phyloP scores from a whole-genome alignment of 1,284 basidiomycete genomes.

The Anthracocystis panici-leucophaei region DNA sequence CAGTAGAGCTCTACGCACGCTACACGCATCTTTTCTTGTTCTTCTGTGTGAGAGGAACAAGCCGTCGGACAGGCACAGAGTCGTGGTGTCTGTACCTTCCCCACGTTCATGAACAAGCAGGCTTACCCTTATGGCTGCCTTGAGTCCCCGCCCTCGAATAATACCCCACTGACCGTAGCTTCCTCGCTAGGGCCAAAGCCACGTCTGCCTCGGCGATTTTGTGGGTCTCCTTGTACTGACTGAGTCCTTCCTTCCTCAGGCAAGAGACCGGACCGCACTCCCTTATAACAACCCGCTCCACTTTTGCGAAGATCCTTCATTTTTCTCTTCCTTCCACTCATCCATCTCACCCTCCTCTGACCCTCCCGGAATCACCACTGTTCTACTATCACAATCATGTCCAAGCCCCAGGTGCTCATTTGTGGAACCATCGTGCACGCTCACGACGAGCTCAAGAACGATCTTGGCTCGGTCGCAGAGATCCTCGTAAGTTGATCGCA shows the following conservation, averaged over 20 bases:
- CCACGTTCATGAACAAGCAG: too few species aligned
- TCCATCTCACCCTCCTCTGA: neutral
- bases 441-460: conserved; percentile 54
- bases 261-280: conserved; percentile 1
- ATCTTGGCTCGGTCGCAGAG: conserved; percentile 46
- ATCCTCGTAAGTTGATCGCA: conserved; percentile 61
- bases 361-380: neutral
- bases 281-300: conserved; percentile 5
- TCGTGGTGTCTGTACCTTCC: too few species aligned
- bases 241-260: neutral
- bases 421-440: conserved; percentile 58
- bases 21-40: neutral
- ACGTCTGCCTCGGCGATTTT: neutral
- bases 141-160: too few species aligned
- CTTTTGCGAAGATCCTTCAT: conserved; percentile 4
- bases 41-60: conserved; percentile 1
- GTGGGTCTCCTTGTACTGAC: too few species aligned
- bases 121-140: too few species aligned
- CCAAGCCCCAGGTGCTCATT: conserved; percentile 58
- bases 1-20: too few species aligned
- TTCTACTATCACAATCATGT: conserved; percentile 25
- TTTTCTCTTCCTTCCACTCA: neutral
- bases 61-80: conserved; percentile 2
- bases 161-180: conserved; percentile 6
- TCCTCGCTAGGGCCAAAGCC: neutral